A percentile compares a stretch with the other conserved stretches of the same genome.
Conservation (phyloP, 2,329 filamentous ascomycete genomes). For the Aulographum hederae region DNA sequence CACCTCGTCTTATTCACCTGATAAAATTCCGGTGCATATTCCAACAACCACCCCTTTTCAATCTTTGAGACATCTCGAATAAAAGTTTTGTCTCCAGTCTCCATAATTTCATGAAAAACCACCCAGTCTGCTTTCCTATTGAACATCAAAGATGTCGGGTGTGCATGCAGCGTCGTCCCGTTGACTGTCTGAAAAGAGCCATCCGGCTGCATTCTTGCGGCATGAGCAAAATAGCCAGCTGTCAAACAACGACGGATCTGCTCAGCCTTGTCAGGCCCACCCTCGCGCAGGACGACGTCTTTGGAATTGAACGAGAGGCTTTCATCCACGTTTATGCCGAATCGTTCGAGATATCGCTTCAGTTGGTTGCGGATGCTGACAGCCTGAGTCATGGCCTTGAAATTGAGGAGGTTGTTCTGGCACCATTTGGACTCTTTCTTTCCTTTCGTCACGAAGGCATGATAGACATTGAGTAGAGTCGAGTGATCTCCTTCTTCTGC, state of each 20-base stretch:
- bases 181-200: conserved; percentile 78
- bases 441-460: conserved; percentile 67
- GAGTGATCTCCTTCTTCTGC: conserved; percentile 89
- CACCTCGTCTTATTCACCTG: too few relatives aligned
- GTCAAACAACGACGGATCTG: conserved; percentile 65
- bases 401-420: conserved; percentile 72
- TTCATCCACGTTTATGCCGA: conserved; percentile 55
- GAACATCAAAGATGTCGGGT: conserved; percentile 88
- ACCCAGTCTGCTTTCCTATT: conserved; percentile 95
- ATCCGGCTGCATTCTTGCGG: conserved; percentile 83
- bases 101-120: conserved; percentile 82
- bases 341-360: conserved; percentile 70
- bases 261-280: conserved; percentile 37
- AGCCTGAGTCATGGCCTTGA: conserved; percentile 63
- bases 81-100: conserved; percentile 73
- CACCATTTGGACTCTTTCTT: conserved; percentile 76
- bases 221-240: conserved; percentile 81
- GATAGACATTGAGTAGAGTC: conserved; percentile 84
- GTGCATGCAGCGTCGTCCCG: conserved; percentile 64
- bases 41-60: conserved; percentile 77
- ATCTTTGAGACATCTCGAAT: conserved; percentile 88
- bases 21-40: conserved; percentile 78
- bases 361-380: conserved; percentile 77
- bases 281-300: conserved; percentile 10
- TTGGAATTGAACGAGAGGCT: conserved; percentile 24